Conservation (phyloP, 345 rosid genomes). For the Linum lewisii region DNA sequence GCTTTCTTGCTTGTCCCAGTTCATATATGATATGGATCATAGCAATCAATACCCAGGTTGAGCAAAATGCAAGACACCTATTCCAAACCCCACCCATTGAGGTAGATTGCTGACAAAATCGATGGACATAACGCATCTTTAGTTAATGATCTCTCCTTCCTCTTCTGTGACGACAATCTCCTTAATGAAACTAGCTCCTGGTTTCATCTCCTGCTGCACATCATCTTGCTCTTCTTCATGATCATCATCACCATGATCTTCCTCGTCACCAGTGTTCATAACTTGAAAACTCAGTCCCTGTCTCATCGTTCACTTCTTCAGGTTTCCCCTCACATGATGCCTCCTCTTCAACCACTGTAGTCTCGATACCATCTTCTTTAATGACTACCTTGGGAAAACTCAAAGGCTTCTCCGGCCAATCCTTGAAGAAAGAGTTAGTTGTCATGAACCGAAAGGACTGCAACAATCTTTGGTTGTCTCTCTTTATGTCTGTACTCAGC, state of each 20-base stretch:
- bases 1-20: no score
- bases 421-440: conserved; percentile 54
- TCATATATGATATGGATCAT: no score
- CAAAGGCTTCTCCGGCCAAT: conserved; percentile 51
- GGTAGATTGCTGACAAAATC: no score
- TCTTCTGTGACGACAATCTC: conserved; percentile 16
- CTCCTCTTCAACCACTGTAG: conserved; percentile 21
- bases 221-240: conserved; percentile 6
- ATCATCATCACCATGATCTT: background rate
- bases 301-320: conserved; percentile 14
- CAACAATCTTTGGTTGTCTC: conserved; percentile 49
- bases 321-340: conserved; percentile 11
- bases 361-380: conserved; percentile 36
- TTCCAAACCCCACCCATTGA: no score
- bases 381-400: conserved; percentile 43
- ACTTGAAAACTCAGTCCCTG: conserved; percentile 1
- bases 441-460: conserved; percentile 74
- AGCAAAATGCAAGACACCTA: no score
- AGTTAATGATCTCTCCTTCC: conserved; percentile 59
- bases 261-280: background rate
- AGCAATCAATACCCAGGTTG: no score
- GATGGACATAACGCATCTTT: no score
- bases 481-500: conserved; percentile 55
- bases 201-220: background rate
- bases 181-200: background rate